Percentiles rank a stretch among this genome's conserved stretches.
These are phyloP conservation scores for Trichosporon asahii DNA, from an alignment of 1,284 basidiomycete species.

Conservation along the genomic window DNA sequence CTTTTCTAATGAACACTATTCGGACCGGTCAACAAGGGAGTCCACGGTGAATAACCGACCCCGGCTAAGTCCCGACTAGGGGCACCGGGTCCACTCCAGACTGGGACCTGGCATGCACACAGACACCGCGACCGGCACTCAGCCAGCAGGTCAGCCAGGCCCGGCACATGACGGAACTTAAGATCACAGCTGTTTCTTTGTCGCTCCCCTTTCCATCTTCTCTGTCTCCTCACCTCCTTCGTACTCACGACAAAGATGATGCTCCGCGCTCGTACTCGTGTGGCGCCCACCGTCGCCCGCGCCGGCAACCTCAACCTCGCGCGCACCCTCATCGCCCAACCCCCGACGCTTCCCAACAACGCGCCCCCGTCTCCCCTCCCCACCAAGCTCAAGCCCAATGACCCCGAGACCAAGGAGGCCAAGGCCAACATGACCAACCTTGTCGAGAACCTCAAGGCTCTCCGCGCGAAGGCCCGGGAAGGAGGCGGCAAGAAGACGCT, in stretches of 20 bases:
- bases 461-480: conserved; percentile 55
- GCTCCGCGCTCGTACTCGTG: conserved; percentile 10
- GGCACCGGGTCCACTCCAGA: conserved; percentile 6
- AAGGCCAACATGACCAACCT: conserved; percentile 31
- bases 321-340: conserved; percentile 43
- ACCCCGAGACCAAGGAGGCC: conserved; percentile 34
- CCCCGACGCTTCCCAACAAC: conserved; percentile 29
- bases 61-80: conserved; percentile 9
- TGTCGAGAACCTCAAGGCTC: conserved; percentile 26
- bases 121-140: not conserved
- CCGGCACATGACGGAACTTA: conserved; percentile 9
- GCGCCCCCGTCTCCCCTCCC: conserved; percentile 38
- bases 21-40: not conserved
- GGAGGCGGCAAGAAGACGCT: conserved; percentile 62
- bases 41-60: conserved; percentile 10
- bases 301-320: conserved; percentile 2
- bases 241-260: not conserved
- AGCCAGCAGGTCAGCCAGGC: not conserved
- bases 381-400: conserved; percentile 26
- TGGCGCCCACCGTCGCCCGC: conserved; percentile 8
- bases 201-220: not conserved
- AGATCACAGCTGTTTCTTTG: not conserved
- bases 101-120: not conserved
- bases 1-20: not conserved
- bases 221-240: not conserved